Evolutionary conservation across 805 yeast genomes (phyloP), one percentile per base, ranked within the genome.

Genomic region (Spathaspora sp.): DNA sequence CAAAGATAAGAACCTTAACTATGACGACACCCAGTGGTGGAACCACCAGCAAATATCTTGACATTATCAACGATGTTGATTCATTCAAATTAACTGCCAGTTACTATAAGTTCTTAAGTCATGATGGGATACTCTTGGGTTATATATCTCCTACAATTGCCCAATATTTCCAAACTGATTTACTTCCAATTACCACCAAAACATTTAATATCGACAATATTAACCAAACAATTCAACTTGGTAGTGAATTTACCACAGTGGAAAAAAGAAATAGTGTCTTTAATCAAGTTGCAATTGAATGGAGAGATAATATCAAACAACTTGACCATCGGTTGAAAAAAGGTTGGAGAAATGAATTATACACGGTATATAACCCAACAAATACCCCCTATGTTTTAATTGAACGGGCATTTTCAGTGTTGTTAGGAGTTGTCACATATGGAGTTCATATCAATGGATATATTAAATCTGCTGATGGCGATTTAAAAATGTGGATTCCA

Each of bases 381-480:
- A 70, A 73, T 16, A 55, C 51, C 0, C 86, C 87, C 0, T 94
- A 93, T 60, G 68, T 90, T 57, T 69, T 75, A 5, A 67, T 90
- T 4, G 99, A 94, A 65, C 75, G 99, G 42, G 85, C 97, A 0
- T 81, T 89, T 52, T 81, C 96, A 12, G 87, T 89, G 1, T 67
- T 90, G 12, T 63, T 93, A 42, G 99, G 99, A 0, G 86, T 94
- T 10, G 83, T 87, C 0, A 89, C 96, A 53, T 91, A 90, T 65
- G 99, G 99, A 1, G 85, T 86, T 3, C 98, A 94, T 65, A 75
- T 92, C 26, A 87, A 82, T 57, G 98, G 97, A 1, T 94, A 82
- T 59, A 73, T 86, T 0, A 51, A 64, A 31, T 60, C 79, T 4
- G 18, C 52, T 2, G 68, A 73, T 40, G 77, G 78, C 1, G 68